Conservation (phyloP, 1,139 yeast genomes). For the Lodderomyces theae region DNA sequence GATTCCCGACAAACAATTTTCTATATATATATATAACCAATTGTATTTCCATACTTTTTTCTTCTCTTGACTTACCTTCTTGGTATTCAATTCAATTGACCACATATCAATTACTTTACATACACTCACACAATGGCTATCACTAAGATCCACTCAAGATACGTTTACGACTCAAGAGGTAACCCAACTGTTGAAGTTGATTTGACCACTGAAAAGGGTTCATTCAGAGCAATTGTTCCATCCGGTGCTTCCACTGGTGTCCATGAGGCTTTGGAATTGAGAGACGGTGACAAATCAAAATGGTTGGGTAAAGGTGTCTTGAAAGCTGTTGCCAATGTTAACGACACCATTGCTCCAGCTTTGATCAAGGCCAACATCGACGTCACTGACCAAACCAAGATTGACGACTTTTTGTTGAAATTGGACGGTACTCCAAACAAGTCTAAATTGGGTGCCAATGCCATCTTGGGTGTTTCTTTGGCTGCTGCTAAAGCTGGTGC, state of each 20-base stretch:
- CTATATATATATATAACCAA: no score
- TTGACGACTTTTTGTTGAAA: constrained; percentile 72
- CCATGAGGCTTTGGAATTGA: constrained; percentile 92
- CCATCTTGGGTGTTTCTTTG: constrained; percentile 90
- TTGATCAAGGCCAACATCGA: constrained; percentile 69
- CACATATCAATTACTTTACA: no score
- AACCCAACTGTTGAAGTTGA: constrained; percentile 98
- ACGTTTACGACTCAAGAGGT: constrained; percentile 97
- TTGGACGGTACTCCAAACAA: constrained; percentile 95
- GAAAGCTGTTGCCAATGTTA: constrained; percentile 90
- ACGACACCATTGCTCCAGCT: constrained; percentile 87
- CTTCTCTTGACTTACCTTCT: no score
- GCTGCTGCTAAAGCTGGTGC: constrained; percentile 96
- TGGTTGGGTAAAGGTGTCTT: constrained; percentile 96
- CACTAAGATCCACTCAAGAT: constrained; percentile 76
- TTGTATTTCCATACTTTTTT: constrained; percentile 10
- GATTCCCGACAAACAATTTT: no score
- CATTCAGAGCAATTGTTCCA: constrained; percentile 91
- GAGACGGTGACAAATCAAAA: constrained; percentile 90
- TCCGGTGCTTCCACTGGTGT: constrained; percentile 96
- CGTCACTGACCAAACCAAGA: constrained; percentile 71
- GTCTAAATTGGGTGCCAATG: constrained; percentile 93
- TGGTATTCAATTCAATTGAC: not conserved
- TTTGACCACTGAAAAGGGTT: constrained; percentile 78
- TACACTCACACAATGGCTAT: constrained; percentile 38